Evolutionary conservation across 495 filamentous ascomycete species (phyloP), one percentile per base, ranked within the genome.

Genomic region (Clohesyomyces aquaticus): DNA sequence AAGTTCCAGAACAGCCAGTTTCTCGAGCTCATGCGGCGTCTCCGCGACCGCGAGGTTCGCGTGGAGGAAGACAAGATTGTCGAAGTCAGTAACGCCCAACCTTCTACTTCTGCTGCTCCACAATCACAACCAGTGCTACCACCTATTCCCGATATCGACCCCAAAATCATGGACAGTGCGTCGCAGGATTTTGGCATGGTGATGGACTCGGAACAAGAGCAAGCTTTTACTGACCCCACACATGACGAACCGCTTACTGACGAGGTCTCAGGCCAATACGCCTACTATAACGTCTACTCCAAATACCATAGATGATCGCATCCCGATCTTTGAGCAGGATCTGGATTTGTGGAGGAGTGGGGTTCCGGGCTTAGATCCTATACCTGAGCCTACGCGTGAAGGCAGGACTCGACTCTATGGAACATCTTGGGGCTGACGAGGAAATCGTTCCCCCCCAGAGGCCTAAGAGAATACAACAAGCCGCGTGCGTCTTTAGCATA

Each of bases 1-100:
- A 93, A 94, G 67, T 93, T 93, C 71, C 83, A 87, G 69, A 81
- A 91, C 68, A 91, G 89, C 73, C 84, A 83, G 57, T 94, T 94
- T 68, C 78, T 93, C 18, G 81, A 82, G 9, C 74, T 94, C 66
- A 93, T 94, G 90, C 84, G 88, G 43, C 71, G 67, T 25, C 66
- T 78, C 12, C 69, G 75, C 14, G 76, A 78, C 49, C 64, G 67
- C 10, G 76, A 78, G 55, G 69, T 77, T 11, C 63, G 60, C 16
- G 76, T 78, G 3, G 72, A 76, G 43, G 76, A 73, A 22, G 75
- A 78, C 55, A 73, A 78, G 56, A 70, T 78, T 67, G 76, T 78
- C 50, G 76, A 78, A 63, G 63, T 70, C 41, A 60, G 61, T 68
- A 49, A 23, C 58, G 55, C 38, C 18, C 54, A 53, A 32, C 27